Percentiles rank a stretch among this genome's conserved stretches.
Evolutionary conservation across 208 protist genomes (phyloP).

Genomic region (Acanthamoeba lenticulata): DNA sequence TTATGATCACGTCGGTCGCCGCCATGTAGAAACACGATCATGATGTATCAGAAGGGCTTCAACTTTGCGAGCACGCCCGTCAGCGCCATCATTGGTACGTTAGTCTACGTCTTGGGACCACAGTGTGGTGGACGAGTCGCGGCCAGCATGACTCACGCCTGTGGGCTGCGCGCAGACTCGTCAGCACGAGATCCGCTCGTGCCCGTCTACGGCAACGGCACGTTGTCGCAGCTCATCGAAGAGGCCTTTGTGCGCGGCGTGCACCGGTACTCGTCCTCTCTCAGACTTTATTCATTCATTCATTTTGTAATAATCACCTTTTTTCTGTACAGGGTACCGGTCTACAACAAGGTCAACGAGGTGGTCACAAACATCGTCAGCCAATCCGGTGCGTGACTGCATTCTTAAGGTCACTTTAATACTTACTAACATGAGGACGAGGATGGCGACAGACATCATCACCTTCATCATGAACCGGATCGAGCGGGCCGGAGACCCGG

Average conservation of each 20-base stretch:
- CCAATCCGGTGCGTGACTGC: background rate
- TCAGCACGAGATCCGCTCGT: slow-evolving; percentile 13
- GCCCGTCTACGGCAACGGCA: background rate
- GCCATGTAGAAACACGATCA: background rate
- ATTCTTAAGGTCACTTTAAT: background rate
- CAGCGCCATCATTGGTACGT: background rate
- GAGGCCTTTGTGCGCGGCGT: background rate
- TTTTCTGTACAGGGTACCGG: background rate
- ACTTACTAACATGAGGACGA: background rate
- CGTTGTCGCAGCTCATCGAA: slow-evolving; percentile 1
- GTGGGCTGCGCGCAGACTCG: background rate
- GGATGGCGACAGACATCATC: background rate
- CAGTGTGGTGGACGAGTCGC: background rate
- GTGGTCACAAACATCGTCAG: slow-evolving; percentile 28
- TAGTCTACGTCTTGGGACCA: background rate
- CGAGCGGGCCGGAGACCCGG: background rate
- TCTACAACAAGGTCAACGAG: background rate
- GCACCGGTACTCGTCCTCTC: background rate
- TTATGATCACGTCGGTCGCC: background rate
- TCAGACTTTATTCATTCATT: background rate
- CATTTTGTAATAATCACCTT: background rate
- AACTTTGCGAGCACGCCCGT: background rate
- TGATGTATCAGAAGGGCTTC: slow-evolving; percentile 10
- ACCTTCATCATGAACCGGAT: background rate
- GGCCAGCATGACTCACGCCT: background rate